Evolutionary conservation across 768 basidiomycete species (phyloP).

Genomic region (Boletus edulis): DNA sequence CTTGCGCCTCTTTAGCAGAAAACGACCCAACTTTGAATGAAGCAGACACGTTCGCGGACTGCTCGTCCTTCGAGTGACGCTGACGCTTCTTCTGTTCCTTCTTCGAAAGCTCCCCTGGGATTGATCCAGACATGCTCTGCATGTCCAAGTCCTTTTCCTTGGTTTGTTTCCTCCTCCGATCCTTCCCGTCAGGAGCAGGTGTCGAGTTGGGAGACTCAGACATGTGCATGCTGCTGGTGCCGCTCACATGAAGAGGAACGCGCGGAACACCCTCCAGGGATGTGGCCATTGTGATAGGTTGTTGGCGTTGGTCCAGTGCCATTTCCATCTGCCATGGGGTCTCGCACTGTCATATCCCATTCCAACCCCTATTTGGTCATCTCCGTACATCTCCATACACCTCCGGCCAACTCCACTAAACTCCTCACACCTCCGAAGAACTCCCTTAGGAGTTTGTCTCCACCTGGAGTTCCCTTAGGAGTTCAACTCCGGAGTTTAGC

Average conservation of each 20-base stretch:
- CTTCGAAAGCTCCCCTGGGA: constrained; percentile 46
- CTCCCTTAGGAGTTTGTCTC: too few species aligned
- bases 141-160: constrained; percentile 51
- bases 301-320: constrained; percentile 33
- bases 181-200: constrained; percentile 43
- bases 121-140: constrained; percentile 29
- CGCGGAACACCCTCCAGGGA: constrained; percentile 44
- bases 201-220: constrained; percentile 61
- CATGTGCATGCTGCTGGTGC: constrained; percentile 37
- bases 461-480: too few species aligned
- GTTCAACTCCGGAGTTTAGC: too few species aligned
- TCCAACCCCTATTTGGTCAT: too few species aligned
- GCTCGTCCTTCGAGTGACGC: constrained; percentile 39
- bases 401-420: too few species aligned
- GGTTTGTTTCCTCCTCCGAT: constrained; percentile 39
- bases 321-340: constrained; percentile 30
- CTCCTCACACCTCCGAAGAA: too few species aligned
- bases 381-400: too few species aligned
- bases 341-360: too few species aligned
- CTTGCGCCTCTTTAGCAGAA: too few species aligned
- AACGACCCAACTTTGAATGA: too few species aligned
- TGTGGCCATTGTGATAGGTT: constrained; percentile 38
- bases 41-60: too few species aligned
- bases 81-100: constrained; percentile 55
- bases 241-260: constrained; percentile 28